Evolutionary conservation across 306 rosid species (phyloP), one percentile per base, ranked within the genome.

Genomic region (Prinsepia uniflora): DNA sequence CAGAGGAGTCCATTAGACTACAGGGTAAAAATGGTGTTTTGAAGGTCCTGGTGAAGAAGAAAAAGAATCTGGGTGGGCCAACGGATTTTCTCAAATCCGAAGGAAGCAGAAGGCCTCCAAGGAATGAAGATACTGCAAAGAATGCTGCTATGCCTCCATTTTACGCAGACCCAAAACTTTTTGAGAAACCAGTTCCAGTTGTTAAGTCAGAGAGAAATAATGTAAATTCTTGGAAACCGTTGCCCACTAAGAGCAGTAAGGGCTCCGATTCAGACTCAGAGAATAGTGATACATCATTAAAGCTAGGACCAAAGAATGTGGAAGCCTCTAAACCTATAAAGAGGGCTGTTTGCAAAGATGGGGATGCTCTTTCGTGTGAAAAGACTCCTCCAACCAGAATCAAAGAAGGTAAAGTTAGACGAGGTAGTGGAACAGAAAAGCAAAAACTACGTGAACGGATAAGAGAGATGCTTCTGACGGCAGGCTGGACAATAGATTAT

Each of bases 21-120:
- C 99, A 94, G 85, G 99, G 99, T 46, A 89, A 87, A 79, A 94
- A 86, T 86, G 99, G 99, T 57, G 99, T 94, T 75, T 75, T 94
- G 75, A 94, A 89, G 88, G 99, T 91, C 55, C 84, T 87, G 96
- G 87, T 89, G 72, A 89, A 89, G 70, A 89, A 85, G 82, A 90
- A 83, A 64, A 85, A 80, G 73, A 83, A 67, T 82, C 64, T 79
- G 68, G 73, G 82, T 67, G 83, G 80, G 52, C 65, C 84, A 55
- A 57, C 62, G 14, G 90, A 78, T 65, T 80, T 78, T 73, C 63
- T 5, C 49, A 87, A 86, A 76, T 72, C 83, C 9, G 82, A 86
- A 56, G 88, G 85, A 75, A 83, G 63, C 72, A 81, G 77, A 68
- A 86, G 67, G 75, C 85, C 66, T 76, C 73, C 77, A 58, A 86